phyloP scores from a whole-genome alignment of 805 yeast genomes.

The Saturnispora sanitii region DNA sequence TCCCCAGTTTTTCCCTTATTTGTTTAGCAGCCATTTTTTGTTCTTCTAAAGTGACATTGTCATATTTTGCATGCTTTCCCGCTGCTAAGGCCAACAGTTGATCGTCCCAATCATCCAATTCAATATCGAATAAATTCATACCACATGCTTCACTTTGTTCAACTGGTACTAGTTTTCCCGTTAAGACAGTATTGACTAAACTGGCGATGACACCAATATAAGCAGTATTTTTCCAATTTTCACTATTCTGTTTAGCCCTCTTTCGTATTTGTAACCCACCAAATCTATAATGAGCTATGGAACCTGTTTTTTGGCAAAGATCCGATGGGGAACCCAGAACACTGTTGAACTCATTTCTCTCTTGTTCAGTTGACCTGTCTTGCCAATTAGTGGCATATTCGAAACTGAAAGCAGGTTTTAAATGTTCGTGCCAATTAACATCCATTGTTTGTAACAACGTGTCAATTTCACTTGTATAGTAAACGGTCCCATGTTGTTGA shows the following conservation, averaged over 20 bases:
- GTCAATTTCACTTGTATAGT: conserved; percentile 50
- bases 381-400: conserved; percentile 86
- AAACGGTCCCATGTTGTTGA: conserved; percentile 90
- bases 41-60: conserved; percentile 25
- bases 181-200: conserved; percentile 61
- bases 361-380: conserved; percentile 76
- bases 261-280: conserved; percentile 90
- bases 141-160: conserved; percentile 91
- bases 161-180: conserved; percentile 52
- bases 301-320: conserved; percentile 67
- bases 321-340: conserved; percentile 49
- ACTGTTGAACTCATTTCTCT: conserved; percentile 51
- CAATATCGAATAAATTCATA: conserved; percentile 76
- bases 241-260: conserved; percentile 42
- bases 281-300: conserved; percentile 80
- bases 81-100: conserved; percentile 46
- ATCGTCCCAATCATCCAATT: conserved; percentile 44
- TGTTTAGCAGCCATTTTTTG: conserved; percentile 28
- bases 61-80: conserved; percentile 37
- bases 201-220: conserved; percentile 70
- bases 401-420: conserved; percentile 46
- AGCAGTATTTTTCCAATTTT: conserved; percentile 43
- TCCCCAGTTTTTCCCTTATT: conserved; percentile 44
- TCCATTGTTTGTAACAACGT: conserved; percentile 31
- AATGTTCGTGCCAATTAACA: conserved; percentile 33